phyloP scores from a whole-genome alignment of 768 basidiomycete species.

The Amanita inopinata region DNA sequence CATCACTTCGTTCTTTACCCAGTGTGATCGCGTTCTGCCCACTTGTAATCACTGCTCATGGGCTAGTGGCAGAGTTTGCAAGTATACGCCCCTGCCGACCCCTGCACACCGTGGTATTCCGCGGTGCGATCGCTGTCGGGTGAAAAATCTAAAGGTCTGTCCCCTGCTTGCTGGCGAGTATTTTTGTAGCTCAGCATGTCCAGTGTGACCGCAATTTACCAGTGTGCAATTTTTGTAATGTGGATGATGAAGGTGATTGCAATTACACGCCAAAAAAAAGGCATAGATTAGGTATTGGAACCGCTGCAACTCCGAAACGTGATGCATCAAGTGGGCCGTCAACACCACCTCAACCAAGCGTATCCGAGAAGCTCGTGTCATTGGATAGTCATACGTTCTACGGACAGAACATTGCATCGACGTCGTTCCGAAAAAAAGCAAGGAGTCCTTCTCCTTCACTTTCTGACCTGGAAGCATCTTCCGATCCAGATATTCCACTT shows the following conservation, averaged over 20 bases:
- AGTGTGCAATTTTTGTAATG: constrained; percentile 58
- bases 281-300: constrained; percentile 35
- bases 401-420: constrained; percentile 35
- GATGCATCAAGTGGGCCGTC: constrained; percentile 7
- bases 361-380: constrained; percentile 1
- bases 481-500: constrained; percentile 15
- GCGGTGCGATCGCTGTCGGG: constrained; percentile 61
- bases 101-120: constrained; percentile 71
- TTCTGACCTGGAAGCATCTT: constrained; percentile 15
- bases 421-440: constrained; percentile 17
- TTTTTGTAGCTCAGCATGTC: constrained; percentile 1
- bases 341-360: constrained; percentile 1
- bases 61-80: constrained; percentile 54
- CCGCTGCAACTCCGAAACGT: constrained; percentile 12
- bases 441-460: constrained; percentile 16
- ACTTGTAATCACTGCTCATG: constrained; percentile 66
- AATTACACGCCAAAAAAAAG: constrained; percentile 70
- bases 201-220: constrained; percentile 69
- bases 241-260: constrained; percentile 43
- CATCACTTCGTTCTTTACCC: constrained; percentile 11
- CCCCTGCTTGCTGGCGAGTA: constrained; percentile 1
- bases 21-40: constrained; percentile 67
- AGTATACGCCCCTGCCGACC: constrained; percentile 65
- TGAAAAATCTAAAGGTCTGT: constrained; percentile 55
- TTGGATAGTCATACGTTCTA: constrained; percentile 30